These are phyloP conservation scores for Leccinum uliginosum DNA, from an alignment of 768 basidiomycete genomes.

Conservation along the genomic window DNA sequence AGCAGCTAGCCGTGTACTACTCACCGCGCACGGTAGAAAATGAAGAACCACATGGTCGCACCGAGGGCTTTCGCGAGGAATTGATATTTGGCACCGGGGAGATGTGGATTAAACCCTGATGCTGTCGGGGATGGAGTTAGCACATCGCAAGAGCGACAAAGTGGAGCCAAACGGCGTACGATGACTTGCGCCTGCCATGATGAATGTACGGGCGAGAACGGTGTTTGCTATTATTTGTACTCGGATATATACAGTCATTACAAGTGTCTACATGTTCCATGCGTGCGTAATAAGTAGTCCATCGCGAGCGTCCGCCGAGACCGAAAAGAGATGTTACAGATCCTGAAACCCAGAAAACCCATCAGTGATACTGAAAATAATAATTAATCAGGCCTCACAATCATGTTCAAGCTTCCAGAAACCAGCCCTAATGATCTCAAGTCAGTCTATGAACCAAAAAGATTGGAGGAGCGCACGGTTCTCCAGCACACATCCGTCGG, in stretches of 20 bases:
- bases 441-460: background rate
- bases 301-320: background rate
- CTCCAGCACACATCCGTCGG: constrained; percentile 76
- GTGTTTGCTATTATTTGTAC: constrained; percentile 26
- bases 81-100: constrained; percentile 71
- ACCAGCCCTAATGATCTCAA: constrained; percentile 47
- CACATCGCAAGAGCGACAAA: background rate
- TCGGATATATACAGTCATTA: background rate
- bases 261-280: background rate
- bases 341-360: constrained; percentile 1
- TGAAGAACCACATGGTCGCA: constrained; percentile 98
- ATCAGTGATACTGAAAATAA: background rate
- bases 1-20: constrained; percentile 25
- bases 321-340: background rate
- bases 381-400: constrained; percentile 29
- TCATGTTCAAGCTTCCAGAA: constrained; percentile 84
- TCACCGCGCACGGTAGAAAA: constrained; percentile 92
- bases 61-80: constrained; percentile 83
- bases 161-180: constrained; percentile 15
- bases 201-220: constrained; percentile 20
- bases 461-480: constrained; percentile 39
- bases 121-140: constrained; percentile 32
- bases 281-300: background rate
- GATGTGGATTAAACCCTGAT: constrained; percentile 85
- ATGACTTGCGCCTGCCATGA: constrained; percentile 32